These are phyloP conservation scores for Candida saitoana DNA, from an alignment of 805 yeast species.

Conservation along the genomic window DNA sequence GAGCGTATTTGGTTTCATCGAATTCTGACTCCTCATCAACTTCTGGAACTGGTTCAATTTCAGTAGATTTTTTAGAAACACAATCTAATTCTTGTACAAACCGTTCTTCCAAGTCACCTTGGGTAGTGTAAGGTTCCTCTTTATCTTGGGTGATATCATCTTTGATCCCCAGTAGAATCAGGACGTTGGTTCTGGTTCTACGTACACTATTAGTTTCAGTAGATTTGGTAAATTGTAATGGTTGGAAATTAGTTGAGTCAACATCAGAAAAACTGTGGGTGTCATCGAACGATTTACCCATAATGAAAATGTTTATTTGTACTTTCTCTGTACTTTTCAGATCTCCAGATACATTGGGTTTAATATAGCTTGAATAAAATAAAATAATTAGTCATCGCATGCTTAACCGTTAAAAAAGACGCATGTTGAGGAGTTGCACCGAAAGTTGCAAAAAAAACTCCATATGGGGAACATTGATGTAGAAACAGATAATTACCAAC, in stretches of 20 bases:
- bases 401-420: neutral
- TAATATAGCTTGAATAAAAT: neutral
- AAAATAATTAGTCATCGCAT: neutral
- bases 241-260: neutral
- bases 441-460: too few relatives aligned
- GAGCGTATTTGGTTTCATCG: neutral
- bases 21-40: neutral
- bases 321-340: too few relatives aligned
- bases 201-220: neutral
- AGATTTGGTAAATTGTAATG: neutral
- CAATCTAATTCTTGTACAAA: slow-evolving; percentile 16
- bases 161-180: slow-evolving; percentile 13
- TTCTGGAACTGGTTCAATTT: neutral
- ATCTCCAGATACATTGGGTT: neutral
- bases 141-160: slow-evolving; percentile 20
- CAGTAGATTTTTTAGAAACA: slow-evolving; percentile 8
- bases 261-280: neutral
- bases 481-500: too few relatives aligned
- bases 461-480: too few relatives aligned
- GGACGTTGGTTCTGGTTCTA: slow-evolving; percentile 2
- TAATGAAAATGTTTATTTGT: too few relatives aligned
- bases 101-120: slow-evolving; percentile 13
- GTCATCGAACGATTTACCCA: slow-evolving; percentile 1
- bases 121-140: slow-evolving; percentile 11
- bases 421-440: neutral